Evolutionary conservation across 202 grass and related monocot genomes (phyloP).

Genomic region (Carex sylvatica): DNA sequence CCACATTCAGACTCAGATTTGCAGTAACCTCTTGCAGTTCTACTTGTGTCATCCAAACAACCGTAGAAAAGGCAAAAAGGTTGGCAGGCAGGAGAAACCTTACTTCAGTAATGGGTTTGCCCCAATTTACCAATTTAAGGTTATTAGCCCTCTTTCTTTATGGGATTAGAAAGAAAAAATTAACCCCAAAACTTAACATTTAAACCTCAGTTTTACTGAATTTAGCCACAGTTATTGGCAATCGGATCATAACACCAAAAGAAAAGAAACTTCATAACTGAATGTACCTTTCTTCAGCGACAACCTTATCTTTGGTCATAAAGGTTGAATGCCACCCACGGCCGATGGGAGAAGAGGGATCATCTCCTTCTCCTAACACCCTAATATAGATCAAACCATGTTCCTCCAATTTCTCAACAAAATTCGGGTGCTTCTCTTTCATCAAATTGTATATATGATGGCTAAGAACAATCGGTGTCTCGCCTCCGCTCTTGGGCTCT

Average conservation of each 20-base stretch:
- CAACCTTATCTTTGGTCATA: constrained; percentile 65
- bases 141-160: constrained; percentile 3
- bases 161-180: not conserved
- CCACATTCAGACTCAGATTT: not conserved
- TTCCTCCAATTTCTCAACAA: constrained; percentile 79
- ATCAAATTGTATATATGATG: constrained; percentile 76
- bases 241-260: not conserved
- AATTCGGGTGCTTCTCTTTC: constrained; percentile 52
- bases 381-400: constrained; percentile 68
- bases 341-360: constrained; percentile 88
- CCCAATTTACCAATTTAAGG: not conserved
- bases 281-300: constrained; percentile 66
- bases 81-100: not conserved
- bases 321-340: constrained; percentile 96
- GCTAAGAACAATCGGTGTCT: constrained; percentile 83
- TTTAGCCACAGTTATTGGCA: not conserved
- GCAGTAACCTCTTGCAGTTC: not conserved
- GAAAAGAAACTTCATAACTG: not conserved
- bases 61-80: not conserved
- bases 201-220: not conserved
- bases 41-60: not conserved
- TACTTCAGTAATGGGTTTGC: not conserved
- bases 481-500: constrained; percentile 62
- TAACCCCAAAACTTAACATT: not conserved
- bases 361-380: constrained; percentile 76